Evolutionary conservation across 108 stramenopile species (phyloP), one percentile per base, ranked within the genome.

Genomic region (Conticribra weissflogii): DNA sequence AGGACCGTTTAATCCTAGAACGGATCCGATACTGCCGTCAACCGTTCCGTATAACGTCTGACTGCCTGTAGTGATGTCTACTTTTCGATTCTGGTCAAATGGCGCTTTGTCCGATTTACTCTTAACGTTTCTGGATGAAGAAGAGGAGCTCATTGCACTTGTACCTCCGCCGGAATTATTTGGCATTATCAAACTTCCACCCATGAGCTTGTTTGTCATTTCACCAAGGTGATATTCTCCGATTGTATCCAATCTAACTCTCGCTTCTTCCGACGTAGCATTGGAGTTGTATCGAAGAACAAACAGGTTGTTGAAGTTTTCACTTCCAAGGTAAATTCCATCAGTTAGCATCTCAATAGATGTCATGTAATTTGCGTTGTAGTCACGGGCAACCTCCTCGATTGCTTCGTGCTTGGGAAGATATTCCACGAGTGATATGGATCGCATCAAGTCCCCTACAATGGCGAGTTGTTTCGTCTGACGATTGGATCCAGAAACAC

Each of bases 361-460:
- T 3, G 98, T 97, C 46, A 95, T 96, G 92, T 94, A 98, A 62
- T 97, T 95, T 17, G 88, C 72, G 67, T 96, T 96, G 84, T 93
- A 98, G 68, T 99, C 98, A 24, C 97, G 59, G 5, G 98, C 96
- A 52, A 98, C 60, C 56, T 98, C 96, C 81, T 96, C 90, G 31
- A 96, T 82, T 45, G 87, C 82, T 28, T 92, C 59, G 68, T 92
- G 85, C 51, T 91, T 77, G 23, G 85, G 87, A 60, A 81, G 83
- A 72, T 97, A 98, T 54, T 88, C 87, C 7, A 99, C 84, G 2
- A 98, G 66, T 32, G 93, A 88, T 27, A 98, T 89, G 22, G 96
- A 97, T 16, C 98, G 91, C 93, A 97, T 96, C 46, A 99, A 79
- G 61, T 99, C 99, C 7, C 98, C 99, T 22, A 98, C 98, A 41